A percentile compares a stretch with the other conserved stretches of the same genome.
Conservation (phyloP, 2,329 filamentous ascomycete genomes). For the Pleurostoma richardsiae region DNA sequence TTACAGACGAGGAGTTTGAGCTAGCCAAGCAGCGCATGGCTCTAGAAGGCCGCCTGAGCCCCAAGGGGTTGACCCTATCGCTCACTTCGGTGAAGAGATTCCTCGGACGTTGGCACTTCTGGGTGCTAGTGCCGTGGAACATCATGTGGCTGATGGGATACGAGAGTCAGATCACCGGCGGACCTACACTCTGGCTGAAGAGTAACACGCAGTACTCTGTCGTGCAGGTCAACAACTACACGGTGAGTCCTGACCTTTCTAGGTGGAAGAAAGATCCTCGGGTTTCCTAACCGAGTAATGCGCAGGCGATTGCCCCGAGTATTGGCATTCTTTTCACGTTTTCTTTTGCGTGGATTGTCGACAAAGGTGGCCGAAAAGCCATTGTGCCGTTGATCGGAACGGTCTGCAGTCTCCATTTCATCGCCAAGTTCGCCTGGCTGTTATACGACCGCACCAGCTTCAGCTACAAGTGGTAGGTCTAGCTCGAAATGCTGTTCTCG, state of each 20-base stretch:
- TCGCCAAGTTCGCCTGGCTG: slow-evolving; percentile 4
- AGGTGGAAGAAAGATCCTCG: too few species aligned
- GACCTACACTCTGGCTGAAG: slow-evolving; percentile 9
- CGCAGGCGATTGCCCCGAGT: slow-evolving; percentile 4
- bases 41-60: slow-evolving; percentile 1
- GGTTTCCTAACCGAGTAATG: too few species aligned
- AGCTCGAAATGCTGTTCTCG: too few species aligned
- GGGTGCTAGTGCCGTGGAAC: slow-evolving; percentile 10
- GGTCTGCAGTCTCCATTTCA: slow-evolving; percentile 1
- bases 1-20: slow-evolving; percentile 2
- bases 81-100: not conserved
- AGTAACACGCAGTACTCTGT: slow-evolving; percentile 3
- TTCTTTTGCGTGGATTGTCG: slow-evolving; percentile 3
- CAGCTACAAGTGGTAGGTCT: slow-evolving; percentile 5
- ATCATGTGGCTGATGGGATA: slow-evolving; percentile 8
- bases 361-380: slow-evolving; percentile 1
- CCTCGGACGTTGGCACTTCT: slow-evolving; percentile 8
- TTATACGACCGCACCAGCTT: slow-evolving; percentile 2
- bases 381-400: slow-evolving; percentile 3
- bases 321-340: slow-evolving; percentile 8
- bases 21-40: slow-evolving; percentile 1
- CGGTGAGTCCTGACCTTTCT: not conserved
- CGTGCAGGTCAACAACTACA: slow-evolving; percentile 9
- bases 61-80: slow-evolving; percentile 1
- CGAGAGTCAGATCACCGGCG: slow-evolving; percentile 2